Conservation (phyloP, 306 rosid species). For the Echinosophora koreensis region DNA sequence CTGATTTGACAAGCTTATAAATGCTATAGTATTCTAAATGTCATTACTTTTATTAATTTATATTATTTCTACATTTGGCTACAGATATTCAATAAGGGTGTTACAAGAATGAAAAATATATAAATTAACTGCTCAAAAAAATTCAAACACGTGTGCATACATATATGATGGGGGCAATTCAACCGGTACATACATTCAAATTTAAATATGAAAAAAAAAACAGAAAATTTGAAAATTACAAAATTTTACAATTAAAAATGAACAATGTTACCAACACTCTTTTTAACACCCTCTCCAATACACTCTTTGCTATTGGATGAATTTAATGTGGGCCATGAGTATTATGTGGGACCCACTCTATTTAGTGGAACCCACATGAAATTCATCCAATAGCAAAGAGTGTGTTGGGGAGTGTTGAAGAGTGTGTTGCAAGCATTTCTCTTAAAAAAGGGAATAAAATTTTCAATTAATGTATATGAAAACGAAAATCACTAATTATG, state of each 20-base stretch:
- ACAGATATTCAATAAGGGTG: background rate
- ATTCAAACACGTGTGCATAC: too few relatives aligned
- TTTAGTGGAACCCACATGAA: too few relatives aligned
- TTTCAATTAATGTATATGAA: background rate
- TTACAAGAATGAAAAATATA: background rate
- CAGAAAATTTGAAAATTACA: too few relatives aligned
- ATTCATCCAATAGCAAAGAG: too few relatives aligned
- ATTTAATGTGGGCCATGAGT: too few relatives aligned
- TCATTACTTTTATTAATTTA: background rate
- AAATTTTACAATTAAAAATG: background rate
- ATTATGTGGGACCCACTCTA: too few relatives aligned
- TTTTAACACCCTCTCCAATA: too few relatives aligned
- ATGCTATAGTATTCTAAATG: background rate
- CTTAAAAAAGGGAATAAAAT: background rate
- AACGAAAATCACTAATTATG: background rate
- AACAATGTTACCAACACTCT: too few relatives aligned
- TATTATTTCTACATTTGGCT: background rate
- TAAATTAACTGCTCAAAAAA: conserved; percentile 9
- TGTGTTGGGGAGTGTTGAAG: too few relatives aligned
- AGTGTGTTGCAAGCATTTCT: too few relatives aligned
- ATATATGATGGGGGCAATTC: background rate
- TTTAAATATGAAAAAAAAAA: background rate
- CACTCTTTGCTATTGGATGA: too few relatives aligned
- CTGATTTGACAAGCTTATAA: conserved; percentile 6
- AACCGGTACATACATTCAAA: background rate